Percentiles rank a stretch among this genome's conserved stretches.
Evolutionary conservation across 495 filamentous ascomycete species (phyloP).

Genomic region (Aspergillus taichungensis): DNA sequence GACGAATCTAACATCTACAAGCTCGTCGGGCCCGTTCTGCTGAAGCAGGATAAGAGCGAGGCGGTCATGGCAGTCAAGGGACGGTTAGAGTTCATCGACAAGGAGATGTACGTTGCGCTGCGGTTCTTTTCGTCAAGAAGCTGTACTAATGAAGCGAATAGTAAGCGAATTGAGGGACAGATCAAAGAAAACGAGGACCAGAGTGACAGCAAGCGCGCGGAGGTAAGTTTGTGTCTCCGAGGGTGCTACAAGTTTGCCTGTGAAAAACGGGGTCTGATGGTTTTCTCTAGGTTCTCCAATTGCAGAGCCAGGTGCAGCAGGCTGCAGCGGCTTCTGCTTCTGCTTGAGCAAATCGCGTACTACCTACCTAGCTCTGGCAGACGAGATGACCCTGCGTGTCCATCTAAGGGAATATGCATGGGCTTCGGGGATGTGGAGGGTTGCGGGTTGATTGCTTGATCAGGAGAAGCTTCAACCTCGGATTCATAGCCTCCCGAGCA

Average conservation of each 20-base stretch:
- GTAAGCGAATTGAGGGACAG: conserved; percentile 72
- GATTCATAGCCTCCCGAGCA: too few species aligned
- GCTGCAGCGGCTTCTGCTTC: conserved; percentile 29
- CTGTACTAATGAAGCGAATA: conserved; percentile 21
- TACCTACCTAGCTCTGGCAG: background rate
- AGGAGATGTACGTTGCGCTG: conserved; percentile 67
- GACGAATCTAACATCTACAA: conserved; percentile 89
- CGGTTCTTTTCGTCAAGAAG: background rate
- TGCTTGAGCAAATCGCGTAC: conserved; percentile 12
- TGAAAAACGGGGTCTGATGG: conserved; percentile 6
- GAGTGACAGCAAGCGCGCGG: conserved; percentile 69
- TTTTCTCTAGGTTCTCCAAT: conserved; percentile 31
- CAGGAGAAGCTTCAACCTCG: background rate
- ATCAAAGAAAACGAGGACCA: conserved; percentile 73
- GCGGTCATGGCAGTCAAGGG: conserved; percentile 84
- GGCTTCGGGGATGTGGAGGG: background rate
- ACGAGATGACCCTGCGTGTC: background rate
- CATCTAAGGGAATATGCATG: background rate
- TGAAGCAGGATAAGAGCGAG: conserved; percentile 89
- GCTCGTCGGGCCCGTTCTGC: conserved; percentile 79
- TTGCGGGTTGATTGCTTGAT: background rate
- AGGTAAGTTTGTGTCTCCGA: conserved; percentile 34
- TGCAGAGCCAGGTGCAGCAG: conserved; percentile 34
- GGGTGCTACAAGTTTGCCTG: background rate
- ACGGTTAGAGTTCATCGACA: conserved; percentile 82